A percentile compares a stretch with the other conserved stretches of the same genome.
Conservation (phyloP, 140 eudicot species). For the Erigeron philadelphicus region DNA sequence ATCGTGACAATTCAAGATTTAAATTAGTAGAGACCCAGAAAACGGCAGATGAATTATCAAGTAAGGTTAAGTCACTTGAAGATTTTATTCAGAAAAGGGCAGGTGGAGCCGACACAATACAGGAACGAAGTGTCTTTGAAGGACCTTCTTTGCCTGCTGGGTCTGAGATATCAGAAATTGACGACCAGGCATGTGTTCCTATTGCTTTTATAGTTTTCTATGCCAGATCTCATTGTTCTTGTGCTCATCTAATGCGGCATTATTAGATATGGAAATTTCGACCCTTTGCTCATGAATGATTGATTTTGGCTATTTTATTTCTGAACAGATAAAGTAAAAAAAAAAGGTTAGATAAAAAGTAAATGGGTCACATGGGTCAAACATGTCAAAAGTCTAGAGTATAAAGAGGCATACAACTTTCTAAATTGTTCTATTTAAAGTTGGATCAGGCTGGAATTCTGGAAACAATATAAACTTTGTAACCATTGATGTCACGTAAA, state of each 20-base stretch:
- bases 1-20: constrained; percentile 51
- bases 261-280: constrained; percentile 16
- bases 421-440: background rate
- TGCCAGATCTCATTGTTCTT: background rate
- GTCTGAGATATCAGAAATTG: constrained; percentile 83
- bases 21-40: constrained; percentile 53
- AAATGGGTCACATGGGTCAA: background rate
- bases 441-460: background rate
- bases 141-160: constrained; percentile 46
- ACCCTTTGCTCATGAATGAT: background rate
- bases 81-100: constrained; percentile 41
- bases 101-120: constrained; percentile 39
- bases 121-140: constrained; percentile 48
- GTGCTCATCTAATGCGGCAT: background rate
- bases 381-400: background rate
- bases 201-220: background rate
- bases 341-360: background rate
- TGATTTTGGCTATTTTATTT: background rate
- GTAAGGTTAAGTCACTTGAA: constrained; percentile 69
- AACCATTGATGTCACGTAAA: background rate
- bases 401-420: background rate
- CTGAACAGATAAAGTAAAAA: background rate
- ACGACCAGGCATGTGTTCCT: constrained; percentile 58
- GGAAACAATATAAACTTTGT: background rate
- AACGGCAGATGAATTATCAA: constrained; percentile 56